Evolutionary conservation across 805 yeast genomes (phyloP).

Genomic region (Priceomyces medius): DNA sequence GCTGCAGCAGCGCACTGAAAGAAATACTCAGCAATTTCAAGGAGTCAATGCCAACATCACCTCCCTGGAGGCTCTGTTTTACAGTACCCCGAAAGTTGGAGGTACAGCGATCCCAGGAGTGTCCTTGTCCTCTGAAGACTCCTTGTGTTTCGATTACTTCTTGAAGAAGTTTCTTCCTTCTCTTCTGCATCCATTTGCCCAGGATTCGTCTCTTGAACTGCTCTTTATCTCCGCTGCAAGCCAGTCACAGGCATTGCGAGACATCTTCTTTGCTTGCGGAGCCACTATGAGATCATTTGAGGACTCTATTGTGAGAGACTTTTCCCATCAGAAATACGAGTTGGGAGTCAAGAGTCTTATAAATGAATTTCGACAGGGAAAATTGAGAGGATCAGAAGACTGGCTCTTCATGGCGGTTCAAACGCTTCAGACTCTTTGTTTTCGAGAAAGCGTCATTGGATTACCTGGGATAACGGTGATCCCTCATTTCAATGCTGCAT

Average conservation of each 20-base stretch:
- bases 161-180: slow-evolving; percentile 40
- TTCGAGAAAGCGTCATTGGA: slow-evolving; percentile 33
- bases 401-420: slow-evolving; percentile 45
- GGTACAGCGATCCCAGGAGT: background rate
- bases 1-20: too few species aligned
- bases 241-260: slow-evolving; percentile 25
- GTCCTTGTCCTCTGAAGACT: background rate
- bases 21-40: background rate
- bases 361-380: slow-evolving; percentile 14
- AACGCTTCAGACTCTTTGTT: slow-evolving; percentile 25
- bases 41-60: background rate
- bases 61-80: too few species aligned
- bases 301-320: slow-evolving; percentile 15
- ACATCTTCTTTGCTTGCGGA: slow-evolving; percentile 43
- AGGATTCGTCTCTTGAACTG: slow-evolving; percentile 35
- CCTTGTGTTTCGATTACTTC: slow-evolving; percentile 15
- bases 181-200: slow-evolving; percentile 42
- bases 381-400: slow-evolving; percentile 26
- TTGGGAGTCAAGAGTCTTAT: slow-evolving; percentile 20
- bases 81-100: too few species aligned
- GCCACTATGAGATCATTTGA: slow-evolving; percentile 36
- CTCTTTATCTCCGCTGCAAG: slow-evolving; percentile 39
- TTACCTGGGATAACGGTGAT: slow-evolving; percentile 25
- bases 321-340: slow-evolving; percentile 19
- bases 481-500: slow-evolving; percentile 34